Evolutionary conservation across 148 eudicot genomes (phyloP).

Genomic region (Drosera capensis): DNA sequence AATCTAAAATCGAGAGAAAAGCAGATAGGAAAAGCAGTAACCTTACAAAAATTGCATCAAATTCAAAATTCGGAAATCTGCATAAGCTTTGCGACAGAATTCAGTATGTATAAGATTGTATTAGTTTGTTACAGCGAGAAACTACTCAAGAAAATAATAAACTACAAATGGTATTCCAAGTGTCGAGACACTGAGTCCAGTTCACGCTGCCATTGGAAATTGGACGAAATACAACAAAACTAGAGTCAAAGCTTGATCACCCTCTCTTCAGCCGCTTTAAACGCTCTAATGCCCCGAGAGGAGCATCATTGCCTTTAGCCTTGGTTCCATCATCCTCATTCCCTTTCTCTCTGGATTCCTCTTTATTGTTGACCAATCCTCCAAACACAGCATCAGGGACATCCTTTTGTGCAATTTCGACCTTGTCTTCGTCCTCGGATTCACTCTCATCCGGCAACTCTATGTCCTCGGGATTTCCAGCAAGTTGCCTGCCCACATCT

Average conservation of each 20-base stretch:
- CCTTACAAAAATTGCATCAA: too few species aligned
- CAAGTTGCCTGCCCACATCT: constrained; percentile 9
- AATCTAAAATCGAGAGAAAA: too few species aligned
- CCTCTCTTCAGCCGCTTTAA: constrained; percentile 46
- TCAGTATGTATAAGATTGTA: too few species aligned
- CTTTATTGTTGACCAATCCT: constrained; percentile 58
- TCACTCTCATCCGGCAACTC: constrained; percentile 81
- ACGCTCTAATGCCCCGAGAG: constrained; percentile 69
- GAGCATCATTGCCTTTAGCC: constrained; percentile 25
- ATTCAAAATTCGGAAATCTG: too few species aligned
- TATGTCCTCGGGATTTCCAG: constrained; percentile 57
- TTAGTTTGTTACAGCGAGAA: too few species aligned
- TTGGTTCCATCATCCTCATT: constrained; percentile 19
- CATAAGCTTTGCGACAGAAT: too few species aligned
- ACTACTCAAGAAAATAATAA: too few species aligned
- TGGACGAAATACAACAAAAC: too few species aligned
- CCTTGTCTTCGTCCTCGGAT: constrained; percentile 25
- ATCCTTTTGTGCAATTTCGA: constrained; percentile 65
- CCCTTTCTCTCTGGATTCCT: constrained; percentile 22
- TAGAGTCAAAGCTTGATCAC: not conserved
- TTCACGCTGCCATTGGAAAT: too few species aligned
- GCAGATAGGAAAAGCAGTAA: too few species aligned
- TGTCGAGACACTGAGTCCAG: not conserved
- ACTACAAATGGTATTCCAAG: too few species aligned
- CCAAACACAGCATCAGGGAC: constrained; percentile 85